Evolutionary conservation across 2,329 filamentous ascomycete species (phyloP), one percentile per base, ranked within the genome.

Genomic region (Botrytis aclada): DNA sequence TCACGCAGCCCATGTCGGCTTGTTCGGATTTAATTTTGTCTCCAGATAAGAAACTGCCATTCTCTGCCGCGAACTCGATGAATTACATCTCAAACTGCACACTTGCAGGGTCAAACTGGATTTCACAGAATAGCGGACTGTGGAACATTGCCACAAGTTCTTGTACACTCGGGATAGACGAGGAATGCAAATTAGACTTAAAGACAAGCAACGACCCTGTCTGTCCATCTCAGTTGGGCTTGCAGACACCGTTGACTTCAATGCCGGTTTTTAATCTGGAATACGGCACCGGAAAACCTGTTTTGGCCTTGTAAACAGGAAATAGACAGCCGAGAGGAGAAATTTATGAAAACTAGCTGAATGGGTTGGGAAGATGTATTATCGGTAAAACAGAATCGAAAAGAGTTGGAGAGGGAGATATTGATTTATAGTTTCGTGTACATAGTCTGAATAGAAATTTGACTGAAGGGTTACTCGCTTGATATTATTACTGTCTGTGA

Each of bases 131-230:
- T 34, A 34, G 32, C 10, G 37, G 51, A 22, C 18, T 70, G 29
- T 70, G 67, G 67, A 70, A 70, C 20, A 70, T 70, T 45, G 39
- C 39, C 6, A 70, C 39, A 14, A 32, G 32, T 60, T 14, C 67
- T 14, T 61, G 54, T 34, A 62, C 67, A 20, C 20, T 34, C 3
- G 67, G 67, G 12, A n/a, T 62, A 25, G 39, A 70, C n/a, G 67
- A 70, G n/a, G 54, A 34, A 51, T 61, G 67, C 67, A 62, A 4
- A n/a, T 25, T 70, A 16, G 9, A 69, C 32, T n/a, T 69, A n/a
- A 60, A 41, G 20, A 37, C 32, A 34, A 43, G n/a, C 22, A 62
- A 43, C 6, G 6, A 62, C 5, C 51, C 54, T 32, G 37, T 16
- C n/a, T 70, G 67, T 37, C 22, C 8, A 16, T 45, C 39, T 62